Evolutionary conservation across 768 basidiomycete species (phyloP), one percentile per base, ranked within the genome.

Genomic region (Boletus barrowsii): DNA sequence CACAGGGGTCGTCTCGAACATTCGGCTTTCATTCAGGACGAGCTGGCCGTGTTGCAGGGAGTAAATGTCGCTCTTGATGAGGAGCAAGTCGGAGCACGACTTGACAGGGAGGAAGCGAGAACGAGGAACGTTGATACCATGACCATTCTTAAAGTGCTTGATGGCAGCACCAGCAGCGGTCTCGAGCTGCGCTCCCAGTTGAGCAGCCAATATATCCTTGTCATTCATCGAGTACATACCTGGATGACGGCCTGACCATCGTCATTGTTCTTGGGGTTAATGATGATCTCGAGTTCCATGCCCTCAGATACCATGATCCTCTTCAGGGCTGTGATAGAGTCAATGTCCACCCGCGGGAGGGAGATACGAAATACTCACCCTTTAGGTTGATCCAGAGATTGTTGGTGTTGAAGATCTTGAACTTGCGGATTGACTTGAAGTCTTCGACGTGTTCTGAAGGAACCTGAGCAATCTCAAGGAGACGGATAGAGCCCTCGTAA

Each of bases 391-490:
- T 73, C 79, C 79, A 85, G 50, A 84, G 65, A 64, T 84, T 86
- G 72, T 87, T 87, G 24, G 84, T 84, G 72, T 87, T 87, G 80
- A 88, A 86, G 62, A 86, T 83, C 76, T 88, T 86, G 82, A 92
- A 92, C 69, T 87, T 88, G 58, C 86, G 79, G 42, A 85, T 75
- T 64, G 79, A 81, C 67, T 86, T 86, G 80, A 88, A 88, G 66
- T 86, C 86, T 64, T 88, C 84, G 46, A 86, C 73, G 62, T 87
- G 87, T 66, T 86, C 86, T 35, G 76, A 79, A 22, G 86, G 82
- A 8, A 88, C 87, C 67, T 88, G 86, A 4, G 87, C 87, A 44
- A 88, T 84, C 72, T 88, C 86, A 59, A 88, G 79, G n/a, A 88
- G 73, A 51, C 86, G 78, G 47, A 88, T 72, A 39, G 73, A 73